Base-by-base conservation (phyloP, 2,329 filamentous ascomycete species). In the Pseudodiploospora longispora region DNA sequence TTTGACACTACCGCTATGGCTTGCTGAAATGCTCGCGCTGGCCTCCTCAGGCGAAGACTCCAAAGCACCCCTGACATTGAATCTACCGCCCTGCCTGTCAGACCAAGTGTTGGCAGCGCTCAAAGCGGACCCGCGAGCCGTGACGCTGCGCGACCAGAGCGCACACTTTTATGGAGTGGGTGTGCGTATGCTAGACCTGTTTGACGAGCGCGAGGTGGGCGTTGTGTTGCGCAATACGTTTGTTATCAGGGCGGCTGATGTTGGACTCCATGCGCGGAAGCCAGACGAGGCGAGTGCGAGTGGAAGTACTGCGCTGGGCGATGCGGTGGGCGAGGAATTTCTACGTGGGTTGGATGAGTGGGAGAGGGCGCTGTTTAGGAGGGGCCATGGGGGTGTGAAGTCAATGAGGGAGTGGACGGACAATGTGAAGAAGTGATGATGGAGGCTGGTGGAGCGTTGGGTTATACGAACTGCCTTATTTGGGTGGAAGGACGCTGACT, bases 1-100 rank as follows among this genome's bases (percentile, higher is more conserved):
- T 36, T 74, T 97, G 38, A 78, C 85, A 49, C 80, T 97, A 1
- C 93, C 93, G 2, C 75, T 97, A 52, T 98, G 93, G 93, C 81
- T 98, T 9, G 89, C 85, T 53, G 87, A 95, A 64, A 91, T 96
- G 78, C 85, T 98, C 42, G 87, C 87, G 30, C 77, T 94, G 37
- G 82, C 78, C 50, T 74, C 72, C 29, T 64, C 66, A 7, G 65
- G 62, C 40, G 64, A 67, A 29, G 65, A 71, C 45, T 59, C 66
- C 46, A 69, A 66, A 40, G 78, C 84, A 6, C 79, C 89, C 27
- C 77, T 93, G 4, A 85, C 85, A 0, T 78, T 97, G 48, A 89
- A 93, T 59, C 78, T 95, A 6, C 91, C 93, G 1, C 64, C 78
- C 0, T 83, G 87, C 4, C 78, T 97, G 1, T 82, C 85, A 5